These are phyloP conservation scores for Metschnikowia chrysomelidarum DNA, from an alignment of 805 yeast genomes.

Conservation along the genomic window DNA sequence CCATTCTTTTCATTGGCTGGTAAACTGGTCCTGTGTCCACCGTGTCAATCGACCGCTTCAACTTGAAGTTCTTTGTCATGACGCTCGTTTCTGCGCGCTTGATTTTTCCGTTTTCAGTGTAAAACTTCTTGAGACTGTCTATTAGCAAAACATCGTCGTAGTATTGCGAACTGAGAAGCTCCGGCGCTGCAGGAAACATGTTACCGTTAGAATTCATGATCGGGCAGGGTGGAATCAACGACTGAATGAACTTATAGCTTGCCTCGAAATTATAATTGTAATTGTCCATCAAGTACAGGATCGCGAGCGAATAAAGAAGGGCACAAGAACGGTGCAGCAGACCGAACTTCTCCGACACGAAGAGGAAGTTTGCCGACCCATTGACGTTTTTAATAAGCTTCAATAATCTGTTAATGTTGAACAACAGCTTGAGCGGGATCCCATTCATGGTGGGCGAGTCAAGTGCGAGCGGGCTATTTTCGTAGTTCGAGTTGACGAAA, in stretches of 20 bases:
- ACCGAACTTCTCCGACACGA: slow-evolving; percentile 33
- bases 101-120: slow-evolving; percentile 31
- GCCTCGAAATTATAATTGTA: slow-evolving; percentile 35
- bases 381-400: slow-evolving; percentile 35
- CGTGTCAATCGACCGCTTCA: slow-evolving; percentile 24
- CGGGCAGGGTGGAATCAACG: slow-evolving; percentile 13
- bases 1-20: slow-evolving; percentile 10
- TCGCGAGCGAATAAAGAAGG: slow-evolving; percentile 24
- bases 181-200: neutral
- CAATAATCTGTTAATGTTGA: slow-evolving; percentile 35
- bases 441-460: slow-evolving; percentile 39
- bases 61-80: slow-evolving; percentile 27
- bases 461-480: slow-evolving; percentile 20
- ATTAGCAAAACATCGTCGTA: slow-evolving; percentile 40
- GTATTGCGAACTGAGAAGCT: slow-evolving; percentile 26
- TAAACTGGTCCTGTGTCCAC: slow-evolving; percentile 5
- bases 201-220: neutral
- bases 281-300: slow-evolving; percentile 40
- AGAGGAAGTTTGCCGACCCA: slow-evolving; percentile 27
- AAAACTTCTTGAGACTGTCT: slow-evolving; percentile 40
- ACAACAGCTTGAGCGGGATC: slow-evolving; percentile 34
- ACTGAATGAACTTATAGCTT: slow-evolving; percentile 25
- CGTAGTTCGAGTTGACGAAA: slow-evolving; percentile 28
- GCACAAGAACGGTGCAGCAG: slow-evolving; percentile 25
- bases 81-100: slow-evolving; percentile 27